These are phyloP conservation scores for Cornus suecica DNA, from an alignment of 148 eudicot genomes.

Conservation along the genomic window DNA sequence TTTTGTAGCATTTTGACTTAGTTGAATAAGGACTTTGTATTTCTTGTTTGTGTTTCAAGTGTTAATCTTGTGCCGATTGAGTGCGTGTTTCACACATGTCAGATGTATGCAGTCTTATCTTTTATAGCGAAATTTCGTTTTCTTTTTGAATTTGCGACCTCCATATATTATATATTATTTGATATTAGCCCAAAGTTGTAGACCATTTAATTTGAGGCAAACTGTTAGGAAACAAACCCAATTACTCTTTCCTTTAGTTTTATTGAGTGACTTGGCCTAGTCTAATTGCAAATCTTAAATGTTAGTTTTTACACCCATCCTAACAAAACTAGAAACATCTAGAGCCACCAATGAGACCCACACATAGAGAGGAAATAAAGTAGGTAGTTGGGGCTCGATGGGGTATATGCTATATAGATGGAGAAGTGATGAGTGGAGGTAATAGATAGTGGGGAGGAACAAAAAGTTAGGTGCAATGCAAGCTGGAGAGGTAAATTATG, in stretches of 20 bases:
- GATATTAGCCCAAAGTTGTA: no score
- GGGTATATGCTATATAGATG: neutral
- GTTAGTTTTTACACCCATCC: no score
- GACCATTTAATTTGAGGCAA: neutral
- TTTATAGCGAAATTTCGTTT: no score
- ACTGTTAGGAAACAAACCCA: neutral
- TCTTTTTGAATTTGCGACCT: no score
- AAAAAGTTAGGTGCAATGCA: neutral
- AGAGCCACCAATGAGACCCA: neutral
- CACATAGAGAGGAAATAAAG: neutral
- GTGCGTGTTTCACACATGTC: no score
- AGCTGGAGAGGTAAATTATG: neutral
- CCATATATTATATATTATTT: no score
- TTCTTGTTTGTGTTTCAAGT: neutral
- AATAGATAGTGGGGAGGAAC: neutral
- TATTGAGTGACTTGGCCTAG: neutral
- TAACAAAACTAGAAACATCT: no score
- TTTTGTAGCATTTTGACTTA: neutral
- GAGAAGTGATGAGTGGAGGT: neutral
- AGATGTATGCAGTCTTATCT: no score
- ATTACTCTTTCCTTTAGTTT: no score
- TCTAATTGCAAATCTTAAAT: no score
- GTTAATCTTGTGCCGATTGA: neutral
- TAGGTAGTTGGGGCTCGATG: neutral
- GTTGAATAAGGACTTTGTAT: constrained; percentile 2